Evolutionary conservation across 2,329 filamentous ascomycete species (phyloP).

Genomic region (Beauveria australis): DNA sequence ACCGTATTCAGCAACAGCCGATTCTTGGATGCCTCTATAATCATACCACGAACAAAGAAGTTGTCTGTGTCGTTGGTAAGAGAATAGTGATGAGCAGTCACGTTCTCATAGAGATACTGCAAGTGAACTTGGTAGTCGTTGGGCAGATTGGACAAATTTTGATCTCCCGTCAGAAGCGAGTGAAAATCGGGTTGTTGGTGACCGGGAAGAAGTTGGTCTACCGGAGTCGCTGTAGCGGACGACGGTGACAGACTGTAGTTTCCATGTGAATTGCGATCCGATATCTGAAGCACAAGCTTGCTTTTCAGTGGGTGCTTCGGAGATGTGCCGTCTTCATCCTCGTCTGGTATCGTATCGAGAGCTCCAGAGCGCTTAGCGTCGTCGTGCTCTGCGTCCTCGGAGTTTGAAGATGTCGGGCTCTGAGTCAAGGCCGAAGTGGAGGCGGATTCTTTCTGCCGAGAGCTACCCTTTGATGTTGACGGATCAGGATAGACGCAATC

Average conservation of each 20-base stretch:
- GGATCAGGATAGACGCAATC: constrained; percentile 85
- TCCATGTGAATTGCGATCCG: constrained; percentile 46
- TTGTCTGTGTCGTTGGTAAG: constrained; percentile 60
- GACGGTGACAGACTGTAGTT: constrained; percentile 46
- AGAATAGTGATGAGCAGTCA: constrained; percentile 77
- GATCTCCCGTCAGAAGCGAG: constrained; percentile 4
- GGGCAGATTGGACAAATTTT: constrained; percentile 51
- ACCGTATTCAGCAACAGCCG: constrained; percentile 80
- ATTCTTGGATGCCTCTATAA: constrained; percentile 62
- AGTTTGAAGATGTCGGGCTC: constrained; percentile 45
- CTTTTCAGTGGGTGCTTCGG: constrained; percentile 18
- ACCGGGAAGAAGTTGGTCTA: neutral
- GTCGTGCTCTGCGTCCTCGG: constrained; percentile 34
- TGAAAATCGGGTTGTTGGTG: constrained; percentile 19
- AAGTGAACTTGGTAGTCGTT: constrained; percentile 71
- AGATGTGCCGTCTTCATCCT: constrained; percentile 34
- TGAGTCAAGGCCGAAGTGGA: constrained; percentile 27
- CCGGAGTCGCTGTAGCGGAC: constrained; percentile 31
- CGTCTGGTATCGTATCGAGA: constrained; percentile 47
- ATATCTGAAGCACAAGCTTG: constrained; percentile 36
- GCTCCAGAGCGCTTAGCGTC: constrained; percentile 22
- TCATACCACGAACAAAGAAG: constrained; percentile 66
- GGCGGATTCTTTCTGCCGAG: constrained; percentile 31
- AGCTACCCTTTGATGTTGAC: constrained; percentile 34
- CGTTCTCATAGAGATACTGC: constrained; percentile 66